Evolutionary conservation across 805 yeast species (phyloP).

Genomic region (Starmerella powellii): DNA sequence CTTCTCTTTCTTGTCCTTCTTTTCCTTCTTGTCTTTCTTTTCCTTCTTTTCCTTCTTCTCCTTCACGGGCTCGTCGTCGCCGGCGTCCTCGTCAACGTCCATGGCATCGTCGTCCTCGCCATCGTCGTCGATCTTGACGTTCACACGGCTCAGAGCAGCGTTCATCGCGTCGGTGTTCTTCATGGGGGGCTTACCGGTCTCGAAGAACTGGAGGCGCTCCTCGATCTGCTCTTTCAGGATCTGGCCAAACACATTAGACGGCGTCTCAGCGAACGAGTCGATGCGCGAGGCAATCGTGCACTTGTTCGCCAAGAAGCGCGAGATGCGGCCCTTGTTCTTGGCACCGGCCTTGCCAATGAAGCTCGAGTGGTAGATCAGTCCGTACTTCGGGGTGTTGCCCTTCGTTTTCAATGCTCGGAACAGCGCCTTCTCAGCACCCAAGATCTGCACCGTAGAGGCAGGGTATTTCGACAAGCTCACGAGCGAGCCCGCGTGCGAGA

Average conservation of each 20-base stretch:
- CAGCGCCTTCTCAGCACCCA: slow-evolving; percentile 95
- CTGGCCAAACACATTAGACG: slow-evolving; percentile 78
- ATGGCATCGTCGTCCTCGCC: slow-evolving; percentile 36
- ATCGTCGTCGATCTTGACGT: slow-evolving; percentile 30
- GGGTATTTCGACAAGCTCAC: slow-evolving; percentile 95
- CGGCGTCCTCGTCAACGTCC: slow-evolving; percentile 25
- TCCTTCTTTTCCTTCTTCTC: slow-evolving; percentile 44
- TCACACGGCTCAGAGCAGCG: slow-evolving; percentile 67
- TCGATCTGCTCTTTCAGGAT: slow-evolving; percentile 93
- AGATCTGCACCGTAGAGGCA: slow-evolving; percentile 95
- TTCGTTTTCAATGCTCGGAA: slow-evolving; percentile 93
- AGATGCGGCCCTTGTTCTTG: slow-evolving; percentile 97
- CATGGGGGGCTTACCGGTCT: slow-evolving; percentile 92
- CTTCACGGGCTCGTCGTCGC: slow-evolving; percentile 40
- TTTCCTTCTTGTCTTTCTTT: slow-evolving; percentile 37
- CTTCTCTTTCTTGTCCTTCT: slow-evolving; percentile 40
- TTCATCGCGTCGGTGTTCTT: slow-evolving; percentile 90
- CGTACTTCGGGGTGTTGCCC: slow-evolving; percentile 94
- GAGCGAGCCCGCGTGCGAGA: slow-evolving; percentile 96
- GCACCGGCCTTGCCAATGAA: slow-evolving; percentile 88
- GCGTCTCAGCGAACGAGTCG: slow-evolving; percentile 92
- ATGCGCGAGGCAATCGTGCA: slow-evolving; percentile 98
- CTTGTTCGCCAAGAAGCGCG: slow-evolving; percentile 96
- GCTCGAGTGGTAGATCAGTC: slow-evolving; percentile 87
- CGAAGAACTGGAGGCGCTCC: slow-evolving; percentile 91